A percentile compares a stretch with the other conserved stretches of the same genome.
Conservation (phyloP, 1,284 basidiomycete genomes). For the Irpex lacteus region DNA sequence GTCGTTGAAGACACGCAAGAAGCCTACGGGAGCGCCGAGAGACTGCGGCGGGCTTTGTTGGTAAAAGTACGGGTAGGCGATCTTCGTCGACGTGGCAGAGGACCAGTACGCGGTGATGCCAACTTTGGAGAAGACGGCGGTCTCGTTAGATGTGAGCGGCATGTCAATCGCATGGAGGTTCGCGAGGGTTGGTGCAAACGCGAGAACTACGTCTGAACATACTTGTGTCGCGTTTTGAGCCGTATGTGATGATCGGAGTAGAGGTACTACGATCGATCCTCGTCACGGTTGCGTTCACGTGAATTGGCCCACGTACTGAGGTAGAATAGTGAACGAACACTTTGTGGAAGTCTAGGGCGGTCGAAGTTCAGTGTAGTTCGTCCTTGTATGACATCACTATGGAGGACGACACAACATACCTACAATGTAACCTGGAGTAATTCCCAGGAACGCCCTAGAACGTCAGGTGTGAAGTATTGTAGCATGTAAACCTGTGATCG, state of each 20-base stretch:
- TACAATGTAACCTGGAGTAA: neutral
- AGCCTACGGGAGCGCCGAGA: neutral
- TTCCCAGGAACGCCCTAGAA: neutral
- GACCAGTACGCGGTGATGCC: slow-evolving; percentile 2
- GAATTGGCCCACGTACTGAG: neutral
- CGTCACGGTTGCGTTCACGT: neutral
- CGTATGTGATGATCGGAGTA: neutral
- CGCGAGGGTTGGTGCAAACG: neutral
- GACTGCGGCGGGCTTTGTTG: neutral
- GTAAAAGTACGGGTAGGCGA: neutral
- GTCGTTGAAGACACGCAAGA: neutral
- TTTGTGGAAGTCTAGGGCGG: neutral
- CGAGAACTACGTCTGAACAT: neutral
- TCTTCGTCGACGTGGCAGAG: neutral
- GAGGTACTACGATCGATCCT: neutral
- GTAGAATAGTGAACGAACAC: neutral
- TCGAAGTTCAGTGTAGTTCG: neutral
- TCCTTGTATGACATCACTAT: neutral
- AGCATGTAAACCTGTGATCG: neutral
- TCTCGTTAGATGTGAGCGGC: neutral
- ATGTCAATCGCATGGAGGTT: neutral
- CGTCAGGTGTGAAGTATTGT: neutral
- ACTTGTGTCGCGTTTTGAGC: neutral
- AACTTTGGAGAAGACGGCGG: neutral
- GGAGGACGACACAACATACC: neutral